phyloP scores from a whole-genome alignment of 352 stramenopile species.

The Phytophthora uliginosa region DNA sequence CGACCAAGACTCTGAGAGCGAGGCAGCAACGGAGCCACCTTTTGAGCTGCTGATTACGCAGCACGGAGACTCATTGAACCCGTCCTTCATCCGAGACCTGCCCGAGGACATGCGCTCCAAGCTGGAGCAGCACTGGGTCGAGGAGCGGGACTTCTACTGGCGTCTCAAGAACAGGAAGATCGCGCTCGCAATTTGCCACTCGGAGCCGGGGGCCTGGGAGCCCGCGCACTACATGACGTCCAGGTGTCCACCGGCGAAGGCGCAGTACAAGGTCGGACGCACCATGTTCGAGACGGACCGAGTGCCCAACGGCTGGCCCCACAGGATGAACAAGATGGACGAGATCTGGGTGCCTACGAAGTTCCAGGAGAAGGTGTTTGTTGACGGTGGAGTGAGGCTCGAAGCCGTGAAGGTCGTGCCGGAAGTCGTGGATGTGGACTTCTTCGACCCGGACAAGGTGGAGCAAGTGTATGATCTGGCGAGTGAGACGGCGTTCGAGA shows the following conservation, averaged over 20 bases:
- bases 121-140: constrained; percentile 76
- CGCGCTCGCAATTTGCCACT: constrained; percentile 92
- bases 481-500: constrained; percentile 32
- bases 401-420: constrained; percentile 80
- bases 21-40: constrained; percentile 12
- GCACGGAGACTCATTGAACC: constrained; percentile 75
- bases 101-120: constrained; percentile 55
- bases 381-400: constrained; percentile 60
- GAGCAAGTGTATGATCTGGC: constrained; percentile 60
- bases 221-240: constrained; percentile 76
- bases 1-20: constrained; percentile 1
- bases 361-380: constrained; percentile 86
- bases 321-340: constrained; percentile 93
- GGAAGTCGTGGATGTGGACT: constrained; percentile 92
- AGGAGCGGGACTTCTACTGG: constrained; percentile 79
- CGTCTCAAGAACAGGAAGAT: constrained; percentile 46
- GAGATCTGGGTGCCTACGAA: constrained; percentile 95
- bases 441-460: constrained; percentile 80
- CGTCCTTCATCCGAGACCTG: constrained; percentile 71
- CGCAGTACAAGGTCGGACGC: constrained; percentile 80
- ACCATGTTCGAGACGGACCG: constrained; percentile 98
- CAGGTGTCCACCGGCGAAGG: constrained; percentile 61
- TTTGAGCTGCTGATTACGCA: constrained; percentile 77
- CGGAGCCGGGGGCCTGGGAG: constrained; percentile 94
- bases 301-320: constrained; percentile 89